These are phyloP conservation scores for Lobosporangium transversale DNA, from an alignment of 192 early-diverging fungal species.

Conservation along the genomic window DNA sequence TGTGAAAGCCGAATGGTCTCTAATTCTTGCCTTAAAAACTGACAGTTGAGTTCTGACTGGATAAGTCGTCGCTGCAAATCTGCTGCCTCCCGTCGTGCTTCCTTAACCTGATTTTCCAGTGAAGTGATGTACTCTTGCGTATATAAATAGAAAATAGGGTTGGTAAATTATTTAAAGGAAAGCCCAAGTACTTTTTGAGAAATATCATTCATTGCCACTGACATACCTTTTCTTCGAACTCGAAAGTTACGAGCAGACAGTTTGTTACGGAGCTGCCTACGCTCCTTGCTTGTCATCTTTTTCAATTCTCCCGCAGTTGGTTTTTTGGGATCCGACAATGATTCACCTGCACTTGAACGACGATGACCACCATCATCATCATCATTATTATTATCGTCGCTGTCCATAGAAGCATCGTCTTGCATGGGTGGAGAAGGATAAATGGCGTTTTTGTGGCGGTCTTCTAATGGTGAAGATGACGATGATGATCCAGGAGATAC, in stretches of 20 bases:
- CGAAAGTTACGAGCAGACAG: constrained; percentile 87
- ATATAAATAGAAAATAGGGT: too few species aligned
- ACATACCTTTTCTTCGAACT: constrained; percentile 75
- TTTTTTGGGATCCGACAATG: background rate
- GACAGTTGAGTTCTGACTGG: constrained; percentile 43
- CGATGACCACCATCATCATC: too few species aligned
- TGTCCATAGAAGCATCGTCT: constrained; percentile 29
- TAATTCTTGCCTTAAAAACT: constrained; percentile 38
- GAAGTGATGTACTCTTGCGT: constrained; percentile 62
- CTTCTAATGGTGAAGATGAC: constrained; percentile 4
- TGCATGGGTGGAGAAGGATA: constrained; percentile 32
- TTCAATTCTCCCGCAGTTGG: constrained; percentile 58
- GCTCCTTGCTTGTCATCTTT: constrained; percentile 73
- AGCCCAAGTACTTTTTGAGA: too few species aligned
- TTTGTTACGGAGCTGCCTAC: constrained; percentile 85
- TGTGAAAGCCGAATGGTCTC: constrained; percentile 31
- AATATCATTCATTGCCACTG: too few species aligned
- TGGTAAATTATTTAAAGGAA: too few species aligned
- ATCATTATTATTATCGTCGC: constrained; percentile 19
- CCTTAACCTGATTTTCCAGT: constrained; percentile 66
- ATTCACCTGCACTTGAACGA: too few species aligned
- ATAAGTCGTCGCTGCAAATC: constrained; percentile 55
- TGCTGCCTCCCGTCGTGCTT: constrained; percentile 61
- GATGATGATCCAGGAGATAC: constrained; percentile 17
- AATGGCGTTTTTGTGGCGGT: background rate